Percentiles rank a stretch among this genome's conserved stretches.
These are phyloP conservation scores for Blastobotrys proliferans DNA, from an alignment of 1,139 yeast species.

Conservation along the genomic window DNA sequence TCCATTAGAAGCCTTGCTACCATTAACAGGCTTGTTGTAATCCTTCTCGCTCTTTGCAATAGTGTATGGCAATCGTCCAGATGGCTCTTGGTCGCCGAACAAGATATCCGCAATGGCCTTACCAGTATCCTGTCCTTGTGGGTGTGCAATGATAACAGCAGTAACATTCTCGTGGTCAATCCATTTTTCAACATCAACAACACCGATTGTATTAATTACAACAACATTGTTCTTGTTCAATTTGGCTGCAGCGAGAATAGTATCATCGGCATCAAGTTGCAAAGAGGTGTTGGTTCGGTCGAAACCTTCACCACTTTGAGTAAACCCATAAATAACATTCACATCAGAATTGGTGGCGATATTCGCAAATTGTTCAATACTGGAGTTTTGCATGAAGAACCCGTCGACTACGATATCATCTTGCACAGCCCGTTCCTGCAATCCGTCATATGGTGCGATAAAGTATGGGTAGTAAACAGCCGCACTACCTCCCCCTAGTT, in stretches of 20 bases:
- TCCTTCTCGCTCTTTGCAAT: constrained; percentile 56
- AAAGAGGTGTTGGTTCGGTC: constrained; percentile 52
- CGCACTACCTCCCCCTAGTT: constrained; percentile 46
- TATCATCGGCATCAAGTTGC: constrained; percentile 58
- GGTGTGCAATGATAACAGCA: constrained; percentile 52
- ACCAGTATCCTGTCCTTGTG: constrained; percentile 55
- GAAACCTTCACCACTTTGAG: constrained; percentile 53
- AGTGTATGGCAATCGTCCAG: constrained; percentile 61
- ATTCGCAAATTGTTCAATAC: too few relatives aligned
- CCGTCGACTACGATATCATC: constrained; percentile 36
- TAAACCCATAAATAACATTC: constrained; percentile 48
- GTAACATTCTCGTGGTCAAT: constrained; percentile 55
- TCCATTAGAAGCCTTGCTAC: constrained; percentile 21
- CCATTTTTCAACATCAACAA: constrained; percentile 57
- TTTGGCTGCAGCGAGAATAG: constrained; percentile 47
- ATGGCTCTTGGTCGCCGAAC: constrained; percentile 58
- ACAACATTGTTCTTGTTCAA: constrained; percentile 49
- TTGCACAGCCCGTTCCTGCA: constrained; percentile 23
- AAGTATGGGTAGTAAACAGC: constrained; percentile 52
- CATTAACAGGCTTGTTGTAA: too few relatives aligned
- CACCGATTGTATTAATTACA: constrained; percentile 55
- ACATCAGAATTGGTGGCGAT: constrained; percentile 44
- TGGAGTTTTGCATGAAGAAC: too few relatives aligned
- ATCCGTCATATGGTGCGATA: constrained; percentile 45
- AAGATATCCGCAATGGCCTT: constrained; percentile 47